Evolutionary conservation across 306 rosid species (phyloP).

Genomic region (Gastrolobium bilobum): DNA sequence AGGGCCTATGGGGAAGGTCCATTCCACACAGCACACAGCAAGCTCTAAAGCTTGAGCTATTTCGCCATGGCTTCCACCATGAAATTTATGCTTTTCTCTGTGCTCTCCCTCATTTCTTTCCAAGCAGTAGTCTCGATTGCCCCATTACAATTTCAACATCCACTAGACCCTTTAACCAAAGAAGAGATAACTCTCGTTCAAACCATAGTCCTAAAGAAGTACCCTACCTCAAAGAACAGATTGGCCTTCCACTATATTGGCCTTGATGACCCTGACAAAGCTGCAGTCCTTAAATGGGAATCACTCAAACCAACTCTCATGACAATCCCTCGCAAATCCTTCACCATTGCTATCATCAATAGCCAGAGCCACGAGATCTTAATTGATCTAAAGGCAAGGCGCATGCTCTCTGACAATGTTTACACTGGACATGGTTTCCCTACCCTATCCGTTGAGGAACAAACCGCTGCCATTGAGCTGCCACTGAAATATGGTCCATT

Average conservation of each 20-base stretch:
- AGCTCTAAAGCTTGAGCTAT: slow-evolving; percentile 1
- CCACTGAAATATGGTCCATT: slow-evolving; percentile 47
- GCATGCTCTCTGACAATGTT: slow-evolving; percentile 45
- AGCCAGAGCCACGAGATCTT: slow-evolving; percentile 44
- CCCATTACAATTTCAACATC: slow-evolving; percentile 33
- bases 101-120: slow-evolving; percentile 12
- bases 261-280: slow-evolving; percentile 51
- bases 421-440: slow-evolving; percentile 51
- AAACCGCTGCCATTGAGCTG: slow-evolving; percentile 20
- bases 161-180: slow-evolving; percentile 52
- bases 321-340: slow-evolving; percentile 46
- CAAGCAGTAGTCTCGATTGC: slow-evolving; percentile 1
- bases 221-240: slow-evolving; percentile 18
- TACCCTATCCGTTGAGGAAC: slow-evolving; percentile 34
- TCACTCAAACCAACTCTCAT: background rate
- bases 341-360: slow-evolving; percentile 30
- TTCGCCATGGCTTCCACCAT: slow-evolving; percentile 12
- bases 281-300: slow-evolving; percentile 43
- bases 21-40: slow-evolving; percentile 1
- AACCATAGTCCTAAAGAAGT: slow-evolving; percentile 45
- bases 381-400: slow-evolving; percentile 2
- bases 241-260: slow-evolving; percentile 48
- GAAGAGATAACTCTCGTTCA: slow-evolving; percentile 32
- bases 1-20: background rate
- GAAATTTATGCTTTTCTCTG: slow-evolving; percentile 11